A percentile compares a stretch with the other conserved stretches of the same genome.
Conservation (phyloP, 2,329 filamentous ascomycete genomes). For the Calonectria pseudoreteaudii region DNA sequence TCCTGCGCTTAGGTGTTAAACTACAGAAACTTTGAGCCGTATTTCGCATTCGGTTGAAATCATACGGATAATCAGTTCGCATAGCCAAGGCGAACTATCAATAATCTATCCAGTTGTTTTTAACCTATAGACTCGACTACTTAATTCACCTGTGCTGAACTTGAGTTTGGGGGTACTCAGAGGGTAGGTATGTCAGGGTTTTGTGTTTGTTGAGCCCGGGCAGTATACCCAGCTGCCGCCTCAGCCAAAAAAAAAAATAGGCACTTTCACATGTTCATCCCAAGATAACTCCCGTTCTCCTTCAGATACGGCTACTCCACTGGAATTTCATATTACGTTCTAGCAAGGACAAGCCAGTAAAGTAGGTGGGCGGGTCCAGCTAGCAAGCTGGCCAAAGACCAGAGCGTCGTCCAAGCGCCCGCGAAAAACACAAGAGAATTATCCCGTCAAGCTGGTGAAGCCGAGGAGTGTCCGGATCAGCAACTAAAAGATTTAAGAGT, state of each 20-base stretch:
- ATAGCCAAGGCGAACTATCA: background rate
- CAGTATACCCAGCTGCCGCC: background rate
- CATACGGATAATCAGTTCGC: background rate
- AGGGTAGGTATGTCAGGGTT: background rate
- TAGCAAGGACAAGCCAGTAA: background rate
- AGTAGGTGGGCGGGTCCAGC: background rate
- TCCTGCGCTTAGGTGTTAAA: background rate
- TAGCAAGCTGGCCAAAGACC: background rate
- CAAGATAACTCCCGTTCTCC: background rate
- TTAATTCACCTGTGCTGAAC: background rate
- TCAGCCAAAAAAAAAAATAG: background rate
- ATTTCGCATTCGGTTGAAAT: background rate
- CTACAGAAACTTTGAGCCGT: background rate
- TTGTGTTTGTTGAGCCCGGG: no score
- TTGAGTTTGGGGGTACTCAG: background rate
- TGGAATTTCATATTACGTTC: background rate
- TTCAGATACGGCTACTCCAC: background rate
- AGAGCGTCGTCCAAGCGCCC: background rate
- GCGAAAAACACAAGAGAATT: background rate
- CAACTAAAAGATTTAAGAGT: background rate
- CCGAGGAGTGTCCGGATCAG: background rate
- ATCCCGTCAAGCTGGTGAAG: background rate
- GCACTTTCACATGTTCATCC: background rate
- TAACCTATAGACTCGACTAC: background rate
- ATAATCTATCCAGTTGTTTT: background rate